Conservation (phyloP, 2,329 filamentous ascomycete genomes). For the Talaromyces sp. region DNA sequence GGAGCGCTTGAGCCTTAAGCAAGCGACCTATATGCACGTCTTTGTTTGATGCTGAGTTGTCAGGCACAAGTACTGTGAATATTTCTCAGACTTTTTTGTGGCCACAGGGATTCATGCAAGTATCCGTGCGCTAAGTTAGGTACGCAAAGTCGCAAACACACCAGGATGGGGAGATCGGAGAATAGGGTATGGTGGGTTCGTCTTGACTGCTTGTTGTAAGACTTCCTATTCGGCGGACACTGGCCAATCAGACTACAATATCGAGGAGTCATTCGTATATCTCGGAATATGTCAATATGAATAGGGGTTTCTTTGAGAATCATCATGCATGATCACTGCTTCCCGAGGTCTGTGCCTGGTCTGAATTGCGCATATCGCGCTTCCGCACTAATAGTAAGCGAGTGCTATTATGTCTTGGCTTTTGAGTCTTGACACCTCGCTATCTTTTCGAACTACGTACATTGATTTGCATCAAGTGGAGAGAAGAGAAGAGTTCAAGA, state of each 20-base stretch:
- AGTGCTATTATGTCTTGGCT: neutral
- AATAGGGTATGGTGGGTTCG: neutral
- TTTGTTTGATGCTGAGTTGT: neutral
- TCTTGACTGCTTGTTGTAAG: neutral
- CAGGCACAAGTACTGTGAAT: neutral
- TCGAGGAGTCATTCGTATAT: neutral
- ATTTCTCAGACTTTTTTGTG: too few relatives aligned
- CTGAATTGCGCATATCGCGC: neutral
- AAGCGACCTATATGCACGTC: neutral
- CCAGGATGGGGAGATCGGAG: neutral
- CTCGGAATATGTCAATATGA: neutral
- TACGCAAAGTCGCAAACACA: neutral
- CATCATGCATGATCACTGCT: neutral
- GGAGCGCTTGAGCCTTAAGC: conserved; percentile 4
- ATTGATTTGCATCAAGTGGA: neutral
- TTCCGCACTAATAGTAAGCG: neutral
- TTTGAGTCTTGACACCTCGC: neutral
- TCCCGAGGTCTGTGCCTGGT: neutral
- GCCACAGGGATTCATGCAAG: neutral
- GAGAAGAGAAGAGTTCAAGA: neutral
- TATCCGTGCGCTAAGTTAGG: conserved; percentile 2
- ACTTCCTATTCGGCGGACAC: neutral
- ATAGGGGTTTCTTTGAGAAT: neutral
- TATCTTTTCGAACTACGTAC: neutral
- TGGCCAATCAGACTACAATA: neutral